Percentiles rank a stretch among this genome's conserved stretches.
phyloP scores from a whole-genome alignment of 306 rosid genomes.

The Castanea crenata region DNA sequence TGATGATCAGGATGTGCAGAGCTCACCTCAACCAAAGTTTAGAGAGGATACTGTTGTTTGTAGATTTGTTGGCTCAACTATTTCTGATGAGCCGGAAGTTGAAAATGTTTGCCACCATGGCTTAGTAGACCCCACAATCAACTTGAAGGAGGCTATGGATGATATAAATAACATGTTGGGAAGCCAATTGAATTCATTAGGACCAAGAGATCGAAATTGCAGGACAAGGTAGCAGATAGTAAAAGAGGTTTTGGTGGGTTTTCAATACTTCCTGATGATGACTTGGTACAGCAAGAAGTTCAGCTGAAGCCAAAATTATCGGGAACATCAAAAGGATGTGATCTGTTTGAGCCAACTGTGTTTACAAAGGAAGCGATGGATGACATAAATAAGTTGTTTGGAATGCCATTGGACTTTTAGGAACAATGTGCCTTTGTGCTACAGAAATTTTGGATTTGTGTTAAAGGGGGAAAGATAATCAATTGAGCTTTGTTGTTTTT shows the following conservation, averaged over 20 bases:
- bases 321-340: slow-evolving; percentile 41
- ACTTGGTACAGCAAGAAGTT: slow-evolving; percentile 35
- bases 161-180: slow-evolving; percentile 96
- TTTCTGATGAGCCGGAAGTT: slow-evolving; percentile 74
- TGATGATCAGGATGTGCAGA: slow-evolving; percentile 35
- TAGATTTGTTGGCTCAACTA: slow-evolving; percentile 90
- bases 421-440: neutral
- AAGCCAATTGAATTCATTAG: slow-evolving; percentile 85
- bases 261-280: slow-evolving; percentile 82
- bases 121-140: slow-evolving; percentile 89
- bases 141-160: slow-evolving; percentile 93
- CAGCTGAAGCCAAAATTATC: slow-evolving; percentile 41
- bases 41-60: slow-evolving; percentile 89
- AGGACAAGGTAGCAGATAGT: slow-evolving; percentile 47
- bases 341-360: slow-evolving; percentile 78
- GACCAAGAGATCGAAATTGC: slow-evolving; percentile 52
- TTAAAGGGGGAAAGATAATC: neutral
- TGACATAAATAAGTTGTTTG: slow-evolving; percentile 88
- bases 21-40: slow-evolving; percentile 45
- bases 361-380: slow-evolving; percentile 83
- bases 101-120: slow-evolving; percentile 97
- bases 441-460: slow-evolving; percentile 2
- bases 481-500: neutral
- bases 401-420: slow-evolving; percentile 74
- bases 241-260: slow-evolving; percentile 56